A percentile compares a stretch with the other conserved stretches of the same genome.
Evolutionary conservation across 495 filamentous ascomycete genomes (phyloP).

Genomic region (Penicillium fimorum): DNA sequence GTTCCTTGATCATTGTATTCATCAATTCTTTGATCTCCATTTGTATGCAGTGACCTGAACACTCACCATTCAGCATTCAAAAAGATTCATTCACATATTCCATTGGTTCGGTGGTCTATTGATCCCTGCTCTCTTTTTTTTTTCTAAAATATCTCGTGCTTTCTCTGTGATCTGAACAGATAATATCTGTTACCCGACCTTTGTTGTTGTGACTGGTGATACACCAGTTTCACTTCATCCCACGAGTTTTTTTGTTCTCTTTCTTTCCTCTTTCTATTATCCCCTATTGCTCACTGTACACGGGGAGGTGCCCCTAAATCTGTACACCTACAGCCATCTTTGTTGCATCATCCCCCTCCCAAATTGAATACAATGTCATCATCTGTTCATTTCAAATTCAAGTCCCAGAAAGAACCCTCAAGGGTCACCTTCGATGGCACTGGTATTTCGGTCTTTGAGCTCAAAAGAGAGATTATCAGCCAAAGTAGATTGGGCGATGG

Average conservation of each 20-base stretch:
- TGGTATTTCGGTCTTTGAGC: conserved; percentile 95
- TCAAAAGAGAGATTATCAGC: conserved; percentile 96
- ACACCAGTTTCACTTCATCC: conserved; percentile 15
- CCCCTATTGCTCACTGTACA: conserved; percentile 30
- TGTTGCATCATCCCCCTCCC: conserved; percentile 24
- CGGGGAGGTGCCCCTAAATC: conserved; percentile 30
- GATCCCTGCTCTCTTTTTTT: conserved; percentile 15
- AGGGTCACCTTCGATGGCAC: conserved; percentile 97
- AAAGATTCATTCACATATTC: conserved; percentile 29
- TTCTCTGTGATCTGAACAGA: conserved; percentile 6
- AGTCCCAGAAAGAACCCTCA: conserved; percentile 93
- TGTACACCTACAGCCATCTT: conserved; percentile 29
- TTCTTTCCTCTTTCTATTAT: conserved; percentile 18
- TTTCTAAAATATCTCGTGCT: conserved; percentile 18
- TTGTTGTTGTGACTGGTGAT: conserved; percentile 19
- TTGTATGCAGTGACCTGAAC: conserved; percentile 41
- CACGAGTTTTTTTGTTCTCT: conserved; percentile 18
- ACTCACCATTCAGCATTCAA: conserved; percentile 33
- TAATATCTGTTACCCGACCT: conserved; percentile 1
- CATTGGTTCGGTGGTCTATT: conserved; percentile 31
- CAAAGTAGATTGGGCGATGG: conserved; percentile 94
- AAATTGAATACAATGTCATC: conserved; percentile 79
- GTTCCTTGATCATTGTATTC: conserved; percentile 31
- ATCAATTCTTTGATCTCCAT: conserved; percentile 31
- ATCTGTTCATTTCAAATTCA: conserved; percentile 99